Evolutionary conservation across 164 flowering plant species (phyloP), one percentile per base, ranked within the genome.

Genomic region (Magnolia changhungtana): DNA sequence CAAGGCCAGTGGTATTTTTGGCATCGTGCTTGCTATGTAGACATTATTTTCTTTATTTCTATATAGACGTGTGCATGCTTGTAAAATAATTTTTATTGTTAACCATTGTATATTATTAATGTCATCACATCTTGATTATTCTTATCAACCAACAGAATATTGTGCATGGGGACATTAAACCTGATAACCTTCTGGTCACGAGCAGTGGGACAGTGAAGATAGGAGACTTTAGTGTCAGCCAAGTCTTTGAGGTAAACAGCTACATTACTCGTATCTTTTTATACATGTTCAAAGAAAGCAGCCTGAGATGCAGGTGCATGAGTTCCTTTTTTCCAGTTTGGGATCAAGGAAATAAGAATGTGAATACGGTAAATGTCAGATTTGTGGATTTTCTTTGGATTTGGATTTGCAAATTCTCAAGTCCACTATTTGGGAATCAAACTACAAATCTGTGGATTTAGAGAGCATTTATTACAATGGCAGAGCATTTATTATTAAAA

Each of bases 171-270:
- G 99, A 96, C 82, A 94, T 96, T 73, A 96, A 96, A 78, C 99
- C 99, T 63, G 98, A 96, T 73, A 94, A 96, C 81, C 87, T 96
- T 75, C 83, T 94, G 85, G 88, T 96, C 78, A 87, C 98, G 75
- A 82, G 85, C 61, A 68, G 80, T 78, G 99, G 98, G 20, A 85
- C 83, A 4, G 97, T 96, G 83, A 96, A 94, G 89, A 96, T 96
- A 29, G 97, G 89, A 66, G 99, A 96, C 82, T 96, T 96, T 81
- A 90, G 98, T 79, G 99, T 96, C 78, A 96, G 99, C 86, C 97
- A 92, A 82, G 93, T 89, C 50, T 90, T 94, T 84, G 97, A 96
- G 98, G 99, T 96, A 87, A 80, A 66, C 64, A 58, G 51, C 64
- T 23, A 13, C 9, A 27, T 52, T 75, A 1, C 65, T 72, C 51